Evolutionary conservation across 2,329 filamentous ascomycete species (phyloP).

Genomic region (Lojkania enalia): DNA sequence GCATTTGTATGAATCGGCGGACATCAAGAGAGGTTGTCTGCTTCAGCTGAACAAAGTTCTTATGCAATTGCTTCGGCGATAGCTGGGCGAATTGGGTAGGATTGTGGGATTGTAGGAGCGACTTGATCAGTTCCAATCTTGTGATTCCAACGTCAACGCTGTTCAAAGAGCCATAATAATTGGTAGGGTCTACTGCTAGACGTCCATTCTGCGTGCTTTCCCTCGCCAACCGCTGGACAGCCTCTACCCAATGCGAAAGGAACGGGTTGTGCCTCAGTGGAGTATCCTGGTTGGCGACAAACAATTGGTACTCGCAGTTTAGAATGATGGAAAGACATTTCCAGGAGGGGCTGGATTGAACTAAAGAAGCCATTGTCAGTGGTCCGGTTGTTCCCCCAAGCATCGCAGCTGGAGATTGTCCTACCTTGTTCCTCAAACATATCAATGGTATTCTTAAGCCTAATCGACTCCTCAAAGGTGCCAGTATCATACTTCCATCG

Average conservation of each 20-base stretch:
- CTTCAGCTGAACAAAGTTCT: constrained; percentile 15
- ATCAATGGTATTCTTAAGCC: constrained; percentile 40
- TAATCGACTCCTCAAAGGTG: constrained; percentile 34
- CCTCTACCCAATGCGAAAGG: constrained; percentile 47
- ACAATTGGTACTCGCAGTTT: constrained; percentile 44
- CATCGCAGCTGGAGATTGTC: background rate
- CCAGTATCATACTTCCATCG: constrained; percentile 7
- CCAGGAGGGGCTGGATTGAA: constrained; percentile 23
- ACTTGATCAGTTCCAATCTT: constrained; percentile 33
- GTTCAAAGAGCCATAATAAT: constrained; percentile 4
- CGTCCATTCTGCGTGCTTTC: background rate
- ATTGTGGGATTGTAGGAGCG: constrained; percentile 24
- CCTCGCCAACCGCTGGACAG: constrained; percentile 23
- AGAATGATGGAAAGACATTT: constrained; percentile 31
- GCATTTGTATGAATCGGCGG: constrained; percentile 35
- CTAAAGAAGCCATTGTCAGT: constrained; percentile 10
- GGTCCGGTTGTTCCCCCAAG: too few species aligned
- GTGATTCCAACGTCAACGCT: constrained; percentile 22
- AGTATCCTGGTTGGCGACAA: constrained; percentile 31
- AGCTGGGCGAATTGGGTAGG: constrained; percentile 11
- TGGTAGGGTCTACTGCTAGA: background rate
- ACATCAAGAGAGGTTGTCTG: constrained; percentile 28
- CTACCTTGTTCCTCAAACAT: constrained; percentile 25
- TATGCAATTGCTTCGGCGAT: constrained; percentile 23
- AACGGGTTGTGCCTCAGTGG: constrained; percentile 43